These are phyloP conservation scores for Paragyromitra xinjiangensis DNA, from an alignment of 495 filamentous ascomycete species.

Conservation along the genomic window DNA sequence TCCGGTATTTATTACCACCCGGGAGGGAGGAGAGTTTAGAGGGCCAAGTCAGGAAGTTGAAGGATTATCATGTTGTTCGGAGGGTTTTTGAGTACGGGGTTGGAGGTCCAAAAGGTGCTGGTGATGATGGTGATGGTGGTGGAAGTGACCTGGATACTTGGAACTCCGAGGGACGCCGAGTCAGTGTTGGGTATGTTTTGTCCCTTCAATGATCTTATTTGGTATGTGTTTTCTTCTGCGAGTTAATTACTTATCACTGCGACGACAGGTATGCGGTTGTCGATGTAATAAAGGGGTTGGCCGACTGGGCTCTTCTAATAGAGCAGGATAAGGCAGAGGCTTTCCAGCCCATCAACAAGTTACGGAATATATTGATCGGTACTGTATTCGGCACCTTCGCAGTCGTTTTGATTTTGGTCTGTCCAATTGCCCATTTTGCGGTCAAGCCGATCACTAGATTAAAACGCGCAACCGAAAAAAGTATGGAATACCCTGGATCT, in stretches of 20 bases:
- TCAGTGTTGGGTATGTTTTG: conserved; percentile 68
- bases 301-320: conserved; percentile 81
- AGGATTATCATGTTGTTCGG: conserved; percentile 47
- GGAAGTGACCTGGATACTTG: conserved; percentile 59
- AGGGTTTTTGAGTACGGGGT: conserved; percentile 47
- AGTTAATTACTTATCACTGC: conserved; percentile 16
- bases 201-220: conserved; percentile 58
- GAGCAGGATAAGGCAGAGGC: conserved; percentile 79
- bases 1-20: conserved; percentile 53
- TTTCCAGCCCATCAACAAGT: conserved; percentile 73
- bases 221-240: conserved; percentile 20
- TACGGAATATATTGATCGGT: conserved; percentile 78
- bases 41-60: conserved; percentile 45
- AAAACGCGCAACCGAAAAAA: conserved; percentile 78
- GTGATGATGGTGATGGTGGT: conserved; percentile 53
- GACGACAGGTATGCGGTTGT: conserved; percentile 44
- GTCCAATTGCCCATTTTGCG: conserved; percentile 80
- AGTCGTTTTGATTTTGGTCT: conserved; percentile 70
- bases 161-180: conserved; percentile 65
- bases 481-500: conserved; percentile 60
- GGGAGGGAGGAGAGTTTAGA: conserved; percentile 40
- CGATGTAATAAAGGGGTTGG: conserved; percentile 60
- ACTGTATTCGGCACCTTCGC: conserved; percentile 86
- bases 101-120: conserved; percentile 27
- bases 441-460: conserved; percentile 81